Evolutionary conservation across 2,329 filamentous ascomycete species (phyloP).

Genomic region (Fonsecaea multimorphosa): DNA sequence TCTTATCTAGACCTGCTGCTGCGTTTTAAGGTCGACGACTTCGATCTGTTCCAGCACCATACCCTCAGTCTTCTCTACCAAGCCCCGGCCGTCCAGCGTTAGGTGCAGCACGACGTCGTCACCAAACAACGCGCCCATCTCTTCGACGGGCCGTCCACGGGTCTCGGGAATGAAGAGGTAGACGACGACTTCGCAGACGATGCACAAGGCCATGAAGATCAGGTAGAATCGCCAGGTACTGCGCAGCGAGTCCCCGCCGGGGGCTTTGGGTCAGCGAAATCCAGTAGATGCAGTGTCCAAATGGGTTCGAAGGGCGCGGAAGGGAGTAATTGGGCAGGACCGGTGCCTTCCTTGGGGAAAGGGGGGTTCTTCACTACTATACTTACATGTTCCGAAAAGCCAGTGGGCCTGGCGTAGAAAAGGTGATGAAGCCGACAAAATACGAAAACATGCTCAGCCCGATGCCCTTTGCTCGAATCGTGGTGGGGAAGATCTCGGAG

Average conservation of each 20-base stretch:
- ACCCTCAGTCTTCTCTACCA: constrained; percentile 26
- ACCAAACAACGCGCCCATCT: constrained; percentile 47
- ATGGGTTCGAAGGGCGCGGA: background rate
- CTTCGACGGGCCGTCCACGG: constrained; percentile 44
- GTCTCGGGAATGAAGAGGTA: constrained; percentile 41
- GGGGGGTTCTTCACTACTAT: background rate
- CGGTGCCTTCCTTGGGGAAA: no score
- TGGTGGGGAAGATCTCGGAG: constrained; percentile 34
- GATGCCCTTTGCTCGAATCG: constrained; percentile 32
- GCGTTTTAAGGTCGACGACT: constrained; percentile 1
- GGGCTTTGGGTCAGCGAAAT: no score
- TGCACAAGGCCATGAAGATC: constrained; percentile 33
- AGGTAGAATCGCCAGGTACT: constrained; percentile 39
- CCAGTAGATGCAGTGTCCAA: no score
- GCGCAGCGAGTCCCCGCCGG: background rate
- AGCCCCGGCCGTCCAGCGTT: constrained; percentile 22
- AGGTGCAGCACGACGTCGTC: constrained; percentile 30
- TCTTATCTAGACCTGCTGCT: background rate
- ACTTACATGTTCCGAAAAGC: constrained; percentile 30
- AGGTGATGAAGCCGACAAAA: constrained; percentile 29
- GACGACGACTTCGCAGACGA: constrained; percentile 24
- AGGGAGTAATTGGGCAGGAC: no score
- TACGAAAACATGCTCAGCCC: constrained; percentile 31
- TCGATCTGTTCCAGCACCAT: constrained; percentile 15
- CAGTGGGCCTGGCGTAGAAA: constrained; percentile 24